A percentile compares a stretch with the other conserved stretches of the same genome.
Conservation (phyloP, 2,329 filamentous ascomycete genomes). For the Aspergillus flavus region DNA sequence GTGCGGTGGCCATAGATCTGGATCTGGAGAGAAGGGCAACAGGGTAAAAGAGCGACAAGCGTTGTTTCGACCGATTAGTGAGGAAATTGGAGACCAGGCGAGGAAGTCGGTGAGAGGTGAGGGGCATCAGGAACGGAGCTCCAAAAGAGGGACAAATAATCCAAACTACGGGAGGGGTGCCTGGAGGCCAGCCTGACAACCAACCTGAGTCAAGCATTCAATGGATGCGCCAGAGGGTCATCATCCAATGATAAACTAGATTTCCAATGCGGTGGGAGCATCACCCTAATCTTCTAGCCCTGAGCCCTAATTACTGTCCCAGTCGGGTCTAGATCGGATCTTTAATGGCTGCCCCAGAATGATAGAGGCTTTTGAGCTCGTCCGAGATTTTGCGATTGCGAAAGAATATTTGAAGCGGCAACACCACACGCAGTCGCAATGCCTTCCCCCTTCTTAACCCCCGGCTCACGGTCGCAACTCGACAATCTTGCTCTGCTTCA, state of each 20-base stretch:
- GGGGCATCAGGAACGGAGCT: conserved; percentile 29
- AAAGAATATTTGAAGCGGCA: neutral
- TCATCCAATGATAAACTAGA: neutral
- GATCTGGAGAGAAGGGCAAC: conserved; percentile 17
- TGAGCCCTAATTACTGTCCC: neutral
- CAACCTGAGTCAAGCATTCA: conserved; percentile 8
- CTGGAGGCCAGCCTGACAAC: conserved; percentile 1
- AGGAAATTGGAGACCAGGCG: conserved; percentile 16
- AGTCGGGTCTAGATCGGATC: neutral
- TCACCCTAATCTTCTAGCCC: neutral
- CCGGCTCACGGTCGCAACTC: conserved; percentile 62
- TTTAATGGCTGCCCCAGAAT: neutral
- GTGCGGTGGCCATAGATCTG: conserved; percentile 32
- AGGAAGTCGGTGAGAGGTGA: conserved; percentile 19
- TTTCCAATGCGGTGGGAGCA: neutral
- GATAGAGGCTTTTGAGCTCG: neutral
- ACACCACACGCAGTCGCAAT: conserved; percentile 24
- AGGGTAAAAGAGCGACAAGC: conserved; percentile 11
- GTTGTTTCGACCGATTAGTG: neutral
- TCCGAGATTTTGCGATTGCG: conserved; percentile 4
- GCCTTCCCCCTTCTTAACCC: conserved; percentile 77
- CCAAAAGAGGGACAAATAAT: conserved; percentile 17
- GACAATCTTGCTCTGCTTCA: conserved; percentile 80
- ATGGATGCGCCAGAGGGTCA: neutral
- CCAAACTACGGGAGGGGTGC: neutral